These are phyloP conservation scores for Elsinoe fawcettii DNA, from an alignment of 2,329 filamentous ascomycete species.

Conservation along the genomic window DNA sequence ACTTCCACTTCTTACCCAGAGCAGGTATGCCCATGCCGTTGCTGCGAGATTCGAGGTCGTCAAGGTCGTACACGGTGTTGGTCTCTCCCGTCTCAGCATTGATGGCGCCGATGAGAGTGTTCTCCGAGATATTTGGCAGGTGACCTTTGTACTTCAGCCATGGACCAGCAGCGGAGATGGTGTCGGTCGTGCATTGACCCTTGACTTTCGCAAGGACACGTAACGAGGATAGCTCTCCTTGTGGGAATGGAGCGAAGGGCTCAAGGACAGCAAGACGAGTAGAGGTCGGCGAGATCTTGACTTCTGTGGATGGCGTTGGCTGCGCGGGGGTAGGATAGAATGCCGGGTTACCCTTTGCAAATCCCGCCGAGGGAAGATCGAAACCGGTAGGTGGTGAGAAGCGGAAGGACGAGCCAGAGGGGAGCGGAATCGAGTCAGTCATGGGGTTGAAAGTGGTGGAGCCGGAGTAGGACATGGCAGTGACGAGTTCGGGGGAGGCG, in stretches of 20 bases:
- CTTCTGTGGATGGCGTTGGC: slow-evolving; percentile 61
- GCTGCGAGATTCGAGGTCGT: slow-evolving; percentile 53
- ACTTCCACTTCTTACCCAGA: slow-evolving; percentile 76
- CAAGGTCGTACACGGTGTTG: slow-evolving; percentile 82
- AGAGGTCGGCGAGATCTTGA: slow-evolving; percentile 80
- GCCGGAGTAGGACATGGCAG: slow-evolving; percentile 89
- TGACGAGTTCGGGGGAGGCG: slow-evolving; percentile 92
- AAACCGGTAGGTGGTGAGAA: slow-evolving; percentile 66
- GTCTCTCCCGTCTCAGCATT: slow-evolving; percentile 90
- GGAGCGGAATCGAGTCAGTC: slow-evolving; percentile 73
- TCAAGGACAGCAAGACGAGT: slow-evolving; percentile 84
- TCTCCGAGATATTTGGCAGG: slow-evolving; percentile 92
- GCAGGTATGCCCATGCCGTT: slow-evolving; percentile 64
- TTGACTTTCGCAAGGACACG: slow-evolving; percentile 92
- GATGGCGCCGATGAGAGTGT: slow-evolving; percentile 91
- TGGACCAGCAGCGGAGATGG: slow-evolving; percentile 90
- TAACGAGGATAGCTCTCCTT: slow-evolving; percentile 64
- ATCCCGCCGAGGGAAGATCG: slow-evolving; percentile 61
- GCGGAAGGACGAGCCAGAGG: slow-evolving; percentile 72
- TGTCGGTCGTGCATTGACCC: slow-evolving; percentile 97
- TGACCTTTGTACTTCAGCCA: slow-evolving; percentile 99
- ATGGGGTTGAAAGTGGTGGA: slow-evolving; percentile 90
- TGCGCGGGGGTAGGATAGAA: slow-evolving; percentile 66
- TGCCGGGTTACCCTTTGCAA: slow-evolving; percentile 66
- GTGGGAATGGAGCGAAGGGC: slow-evolving; percentile 78